phyloP scores from a whole-genome alignment of 2,329 filamentous ascomycete genomes.

The Lasiodiplodia hormozganensis region DNA sequence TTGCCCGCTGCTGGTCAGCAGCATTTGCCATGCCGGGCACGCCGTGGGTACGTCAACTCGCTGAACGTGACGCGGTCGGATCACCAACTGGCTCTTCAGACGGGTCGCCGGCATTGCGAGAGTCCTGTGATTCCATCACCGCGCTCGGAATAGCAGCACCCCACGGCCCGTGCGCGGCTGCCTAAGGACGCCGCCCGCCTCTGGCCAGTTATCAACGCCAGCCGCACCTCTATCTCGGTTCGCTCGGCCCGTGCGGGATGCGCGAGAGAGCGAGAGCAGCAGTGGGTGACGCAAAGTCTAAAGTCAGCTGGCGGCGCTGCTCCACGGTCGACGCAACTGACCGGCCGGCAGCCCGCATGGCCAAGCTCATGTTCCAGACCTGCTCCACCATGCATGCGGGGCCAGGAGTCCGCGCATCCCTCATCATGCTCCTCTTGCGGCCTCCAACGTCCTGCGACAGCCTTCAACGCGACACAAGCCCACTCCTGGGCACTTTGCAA shows the following conservation, averaged over 20 bases:
- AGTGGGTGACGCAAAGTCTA: not conserved
- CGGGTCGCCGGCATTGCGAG: conserved; percentile 24
- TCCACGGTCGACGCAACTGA: not conserved
- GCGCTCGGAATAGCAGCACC: conserved; percentile 12
- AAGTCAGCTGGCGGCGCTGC: not conserved
- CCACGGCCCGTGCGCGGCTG: not conserved
- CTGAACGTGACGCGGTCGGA: conserved; percentile 7
- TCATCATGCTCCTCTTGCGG: not conserved
- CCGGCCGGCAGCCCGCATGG: conserved; percentile 4
- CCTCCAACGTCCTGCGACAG: not conserved
- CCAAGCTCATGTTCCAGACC: conserved; percentile 14
- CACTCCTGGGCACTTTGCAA: conserved; percentile 11
- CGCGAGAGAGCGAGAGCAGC: not conserved
- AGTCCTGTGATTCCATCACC: conserved; percentile 24
- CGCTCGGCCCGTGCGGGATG: conserved; percentile 19
- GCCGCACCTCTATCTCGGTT: conserved; percentile 5
- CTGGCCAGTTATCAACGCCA: conserved; percentile 17
- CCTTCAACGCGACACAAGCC: not conserved
- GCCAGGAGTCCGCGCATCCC: not conserved
- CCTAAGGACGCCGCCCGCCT: not conserved
- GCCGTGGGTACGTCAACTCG: conserved; percentile 15
- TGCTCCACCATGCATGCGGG: conserved; percentile 22
- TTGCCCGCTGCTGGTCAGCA: conserved; percentile 12
- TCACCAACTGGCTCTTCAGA: conserved; percentile 11
- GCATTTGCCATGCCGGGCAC: not conserved